Evolutionary conservation across 2,329 filamentous ascomycete genomes (phyloP).

Genomic region (Arachnomyces sp.): DNA sequence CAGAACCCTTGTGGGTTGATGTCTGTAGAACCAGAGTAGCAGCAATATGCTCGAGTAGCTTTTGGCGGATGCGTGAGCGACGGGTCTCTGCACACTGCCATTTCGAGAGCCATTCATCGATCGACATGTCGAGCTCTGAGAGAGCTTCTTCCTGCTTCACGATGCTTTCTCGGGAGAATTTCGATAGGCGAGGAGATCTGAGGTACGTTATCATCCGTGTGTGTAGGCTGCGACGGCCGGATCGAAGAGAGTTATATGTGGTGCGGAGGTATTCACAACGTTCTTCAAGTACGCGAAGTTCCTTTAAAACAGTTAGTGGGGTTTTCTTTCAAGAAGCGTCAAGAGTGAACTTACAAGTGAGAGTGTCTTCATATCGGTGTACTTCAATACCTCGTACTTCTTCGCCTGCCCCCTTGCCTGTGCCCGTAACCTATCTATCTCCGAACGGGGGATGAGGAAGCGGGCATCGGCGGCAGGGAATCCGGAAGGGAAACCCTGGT

Average conservation of each 20-base stretch:
- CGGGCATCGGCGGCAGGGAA: conserved; percentile 14
- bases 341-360: conserved; percentile 17
- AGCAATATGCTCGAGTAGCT: conserved; percentile 73
- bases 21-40: conserved; percentile 53
- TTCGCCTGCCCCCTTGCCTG: conserved; percentile 19
- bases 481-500: conserved; percentile 13
- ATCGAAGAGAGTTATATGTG: conserved; percentile 66
- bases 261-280: conserved; percentile 70
- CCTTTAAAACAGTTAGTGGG: conserved; percentile 37
- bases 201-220: conserved; percentile 70
- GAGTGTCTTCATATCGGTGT: conserved; percentile 18
- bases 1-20: conserved; percentile 11
- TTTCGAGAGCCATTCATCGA: conserved; percentile 74
- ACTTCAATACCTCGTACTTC: conserved; percentile 20
- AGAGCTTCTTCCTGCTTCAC: conserved; percentile 74
- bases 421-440: conserved; percentile 16
- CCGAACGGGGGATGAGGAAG: conserved; percentile 10
- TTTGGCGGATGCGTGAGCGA: conserved; percentile 66
- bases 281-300: conserved; percentile 68
- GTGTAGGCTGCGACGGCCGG: conserved; percentile 70
- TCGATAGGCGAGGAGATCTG: conserved; percentile 60
- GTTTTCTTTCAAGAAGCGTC: background rate
- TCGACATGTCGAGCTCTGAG: conserved; percentile 66
- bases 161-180: conserved; percentile 66
- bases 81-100: conserved; percentile 75